These are phyloP conservation scores for Patellifolia procumbens DNA, from an alignment of 179 eudicot species.

Conservation along the genomic window DNA sequence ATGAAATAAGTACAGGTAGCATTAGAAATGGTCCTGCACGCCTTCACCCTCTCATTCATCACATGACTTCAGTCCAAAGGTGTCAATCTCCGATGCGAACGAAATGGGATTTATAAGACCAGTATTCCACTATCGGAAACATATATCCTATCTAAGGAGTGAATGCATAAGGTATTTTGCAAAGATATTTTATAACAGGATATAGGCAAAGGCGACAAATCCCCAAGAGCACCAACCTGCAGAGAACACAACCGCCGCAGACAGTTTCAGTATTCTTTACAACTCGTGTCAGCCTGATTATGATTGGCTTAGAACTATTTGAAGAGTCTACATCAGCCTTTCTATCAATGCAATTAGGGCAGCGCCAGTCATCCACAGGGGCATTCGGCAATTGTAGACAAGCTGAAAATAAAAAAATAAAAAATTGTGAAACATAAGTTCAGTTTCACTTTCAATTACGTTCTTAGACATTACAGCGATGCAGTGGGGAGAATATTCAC, in stretches of 20 bases:
- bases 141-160: too few species aligned
- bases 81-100: too few species aligned
- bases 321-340: conserved; percentile 49
- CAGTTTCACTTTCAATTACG: neutral
- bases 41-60: too few species aligned
- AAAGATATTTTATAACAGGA: too few species aligned
- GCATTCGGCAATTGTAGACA: conserved; percentile 62
- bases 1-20: too few species aligned
- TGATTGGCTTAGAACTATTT: conserved; percentile 47
- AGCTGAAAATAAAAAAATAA: conserved; percentile 49
- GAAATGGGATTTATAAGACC: too few species aligned
- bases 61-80: too few species aligned
- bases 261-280: conserved; percentile 70
- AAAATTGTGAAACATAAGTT: conserved; percentile 17
- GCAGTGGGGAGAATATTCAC: neutral
- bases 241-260: conserved; percentile 81
- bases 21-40: too few species aligned
- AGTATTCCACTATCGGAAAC: too few species aligned
- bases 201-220: conserved; percentile 13
- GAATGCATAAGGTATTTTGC: too few species aligned
- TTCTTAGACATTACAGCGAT: neutral
- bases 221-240: conserved; percentile 64
- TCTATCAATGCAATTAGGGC: conserved; percentile 59
- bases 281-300: conserved; percentile 62
- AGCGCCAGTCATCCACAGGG: conserved; percentile 67